Evolutionary conservation across 2,329 filamentous ascomycete species (phyloP).

Genomic region (Cercospora sesami): DNA sequence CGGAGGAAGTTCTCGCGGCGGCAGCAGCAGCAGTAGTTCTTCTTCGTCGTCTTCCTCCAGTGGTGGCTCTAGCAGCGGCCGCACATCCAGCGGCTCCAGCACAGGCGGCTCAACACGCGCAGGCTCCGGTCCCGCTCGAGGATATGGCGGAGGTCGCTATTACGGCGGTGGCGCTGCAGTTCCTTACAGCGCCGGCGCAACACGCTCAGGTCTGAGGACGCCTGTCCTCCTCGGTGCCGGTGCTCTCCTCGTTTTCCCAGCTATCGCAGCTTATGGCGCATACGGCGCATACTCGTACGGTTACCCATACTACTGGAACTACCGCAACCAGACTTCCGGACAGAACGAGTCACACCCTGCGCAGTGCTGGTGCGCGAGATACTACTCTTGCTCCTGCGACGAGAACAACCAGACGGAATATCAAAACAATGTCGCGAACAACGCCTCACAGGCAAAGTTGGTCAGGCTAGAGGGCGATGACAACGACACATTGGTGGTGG

Average conservation of each 20-base stretch:
- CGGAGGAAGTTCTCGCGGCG: conserved; percentile 8
- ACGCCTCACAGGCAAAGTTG: conserved; percentile 63
- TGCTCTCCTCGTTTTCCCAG: conserved; percentile 53
- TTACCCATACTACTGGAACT: conserved; percentile 59
- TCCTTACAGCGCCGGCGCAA: conserved; percentile 61
- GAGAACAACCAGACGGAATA: conserved; percentile 60
- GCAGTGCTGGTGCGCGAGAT: conserved; percentile 61
- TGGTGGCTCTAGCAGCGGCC: conserved; percentile 25
- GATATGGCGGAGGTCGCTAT: conserved; percentile 60
- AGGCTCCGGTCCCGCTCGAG: conserved; percentile 59
- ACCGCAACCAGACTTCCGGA: conserved; percentile 51
- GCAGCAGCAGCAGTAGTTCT: conserved; percentile 22
- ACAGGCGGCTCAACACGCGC: conserved; percentile 35
- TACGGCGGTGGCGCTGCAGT: conserved; percentile 65
- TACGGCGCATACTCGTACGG: conserved; percentile 63
- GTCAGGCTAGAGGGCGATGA: conserved; percentile 61
- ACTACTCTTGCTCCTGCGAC: conserved; percentile 66
- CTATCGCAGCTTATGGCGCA: conserved; percentile 63
- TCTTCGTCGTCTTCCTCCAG: conserved; percentile 23
- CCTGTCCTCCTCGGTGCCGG: conserved; percentile 55
- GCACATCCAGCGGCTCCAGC: conserved; percentile 24
- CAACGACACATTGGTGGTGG: conserved; percentile 62
- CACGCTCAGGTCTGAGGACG: conserved; percentile 50
- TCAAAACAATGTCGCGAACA: conserved; percentile 59
- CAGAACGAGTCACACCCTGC: conserved; percentile 62